Base-by-base conservation (phyloP, 495 filamentous ascomycete species). In the Usnea hakonensis region DNA sequence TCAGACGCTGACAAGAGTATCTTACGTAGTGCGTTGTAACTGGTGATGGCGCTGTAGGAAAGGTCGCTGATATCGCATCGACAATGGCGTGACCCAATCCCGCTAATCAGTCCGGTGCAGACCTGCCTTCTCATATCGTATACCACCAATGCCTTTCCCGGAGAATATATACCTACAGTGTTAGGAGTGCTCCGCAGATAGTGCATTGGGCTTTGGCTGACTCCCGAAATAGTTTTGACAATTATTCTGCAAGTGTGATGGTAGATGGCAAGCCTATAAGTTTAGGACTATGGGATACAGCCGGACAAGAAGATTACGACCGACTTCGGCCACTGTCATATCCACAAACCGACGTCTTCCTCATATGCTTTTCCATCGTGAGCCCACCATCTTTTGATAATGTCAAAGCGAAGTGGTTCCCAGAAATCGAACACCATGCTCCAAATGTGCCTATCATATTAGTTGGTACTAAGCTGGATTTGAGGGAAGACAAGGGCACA, bases 81-180 rank as follows among this genome's bases (percentile, higher is more conserved):
- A 50, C 30, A 16, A 28, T 52, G 26, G 33, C 14, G 59, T 60
- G 23, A 1, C 46, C 46, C 55, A 57, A 17, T 48, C 48, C 61
- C 23, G 57, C 56, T 60, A 36, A 70, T 58, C 64, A 40, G 58
- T 41, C 43, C 62, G 57, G 30, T 55, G 32, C 69, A 97, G 95
- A 98, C 94, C 80, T 98, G 94, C 79, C 88, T 98, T 61, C 87
- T 98, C 67, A 98, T 98, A 72, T 97, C 94, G 23, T 97, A 97
- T 75, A 97, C 94, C 43, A 98, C 94, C 55, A 98, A 98, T 81
- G 94, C 94, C 44, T 98, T 98, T 75, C 94, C 94, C 19, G 94
- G 94, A 67, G 94, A 98, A 80, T 98, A 98, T 72, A 97, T 98
- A 72, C 94, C 94, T 67, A 98, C 94, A 63, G 95, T 97, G 93